Base-by-base conservation (phyloP, 2,329 filamentous ascomycete species). In the Beauveria australis region DNA sequence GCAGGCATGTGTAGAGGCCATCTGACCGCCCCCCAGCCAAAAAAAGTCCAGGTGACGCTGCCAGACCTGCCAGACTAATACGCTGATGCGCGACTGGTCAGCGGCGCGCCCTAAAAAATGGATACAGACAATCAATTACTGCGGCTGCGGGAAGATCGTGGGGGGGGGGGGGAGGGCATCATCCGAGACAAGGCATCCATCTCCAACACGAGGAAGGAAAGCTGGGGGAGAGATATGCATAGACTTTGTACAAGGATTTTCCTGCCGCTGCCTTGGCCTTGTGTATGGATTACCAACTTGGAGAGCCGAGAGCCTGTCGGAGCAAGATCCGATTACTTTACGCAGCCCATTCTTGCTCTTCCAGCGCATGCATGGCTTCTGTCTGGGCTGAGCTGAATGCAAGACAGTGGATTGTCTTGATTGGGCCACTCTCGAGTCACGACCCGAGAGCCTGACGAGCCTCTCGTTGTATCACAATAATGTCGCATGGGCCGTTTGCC, bases 21-120 rank as follows among this genome's bases (percentile, higher is more conserved):
- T 33, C 10, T 33, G 30, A 33, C 30, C 30, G 30, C 30, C 8
- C 30, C 10, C 30, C 10, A 33, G 30, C 30, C 30, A 33, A 12
- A 12, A 33, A 33, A 30, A 10, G 30, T 33, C 30, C 30, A 33
- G 30, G 30, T 33, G 30, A 33, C 30, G 10, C 30, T 33, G 55
- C 33, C 55, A 22, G 22, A 22, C 22, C 22, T 22, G 22, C 22
- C 22, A 48, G 43, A 58, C 55, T 49, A 49, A 51, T 51, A 49
- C 26, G 40, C 56, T 59, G 57, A 59, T 59, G 48, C 48, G 24
- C 26, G 47, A 58, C 44, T 41, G 55, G 53, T 4, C 30, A 33
- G 30, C 30, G 30, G 10, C 30, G 30, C 30, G 30, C 10, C 10
- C 30, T 33, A 33, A 33, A 33, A 33, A 33, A 10, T 33, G 30